These are phyloP conservation scores for Paspalum vaginatum DNA, from an alignment of 176 grass and related monocot species.

Conservation along the genomic window DNA sequence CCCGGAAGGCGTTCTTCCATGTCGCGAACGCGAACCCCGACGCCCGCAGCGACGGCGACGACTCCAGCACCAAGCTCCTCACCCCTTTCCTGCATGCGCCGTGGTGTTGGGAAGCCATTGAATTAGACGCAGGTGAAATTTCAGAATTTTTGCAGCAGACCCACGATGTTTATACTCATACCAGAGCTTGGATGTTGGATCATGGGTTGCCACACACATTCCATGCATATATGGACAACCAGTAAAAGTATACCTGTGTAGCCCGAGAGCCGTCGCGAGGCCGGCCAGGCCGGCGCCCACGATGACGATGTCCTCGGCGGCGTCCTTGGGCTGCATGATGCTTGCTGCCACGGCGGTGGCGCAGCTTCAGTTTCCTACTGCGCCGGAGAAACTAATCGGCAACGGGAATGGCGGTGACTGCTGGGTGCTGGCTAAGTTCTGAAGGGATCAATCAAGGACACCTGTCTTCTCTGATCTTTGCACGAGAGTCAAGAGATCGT, in stretches of 20 bases:
- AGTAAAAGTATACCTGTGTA: slow-evolving; percentile 66
- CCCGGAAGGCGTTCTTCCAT: slow-evolving; percentile 71
- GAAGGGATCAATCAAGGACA: not conserved
- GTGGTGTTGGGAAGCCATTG: too few relatives aligned
- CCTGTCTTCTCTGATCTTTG: too few relatives aligned
- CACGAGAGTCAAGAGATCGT: not conserved
- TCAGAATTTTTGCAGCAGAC: not conserved
- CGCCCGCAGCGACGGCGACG: slow-evolving; percentile 59
- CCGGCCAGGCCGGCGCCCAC: slow-evolving; percentile 66
- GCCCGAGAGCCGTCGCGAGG: slow-evolving; percentile 66
- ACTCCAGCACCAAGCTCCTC: slow-evolving; percentile 76
- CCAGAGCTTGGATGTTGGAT: too few relatives aligned
- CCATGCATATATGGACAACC: too few relatives aligned
- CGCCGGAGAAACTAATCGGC: too few relatives aligned
- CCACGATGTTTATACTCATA: too few relatives aligned
- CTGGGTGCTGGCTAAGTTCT: not conserved
- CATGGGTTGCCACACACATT: too few relatives aligned
- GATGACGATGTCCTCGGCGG: slow-evolving; percentile 57
- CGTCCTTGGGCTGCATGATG: slow-evolving; percentile 33
- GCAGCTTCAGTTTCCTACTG: not conserved
- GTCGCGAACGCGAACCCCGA: slow-evolving; percentile 55
- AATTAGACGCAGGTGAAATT: not conserved
- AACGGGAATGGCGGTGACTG: not conserved
- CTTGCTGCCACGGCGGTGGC: slow-evolving; percentile 11
- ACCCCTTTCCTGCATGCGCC: slow-evolving; percentile 57